Conservation (phyloP, 208 protist genomes). For the Histomonas meleagridis region DNA sequence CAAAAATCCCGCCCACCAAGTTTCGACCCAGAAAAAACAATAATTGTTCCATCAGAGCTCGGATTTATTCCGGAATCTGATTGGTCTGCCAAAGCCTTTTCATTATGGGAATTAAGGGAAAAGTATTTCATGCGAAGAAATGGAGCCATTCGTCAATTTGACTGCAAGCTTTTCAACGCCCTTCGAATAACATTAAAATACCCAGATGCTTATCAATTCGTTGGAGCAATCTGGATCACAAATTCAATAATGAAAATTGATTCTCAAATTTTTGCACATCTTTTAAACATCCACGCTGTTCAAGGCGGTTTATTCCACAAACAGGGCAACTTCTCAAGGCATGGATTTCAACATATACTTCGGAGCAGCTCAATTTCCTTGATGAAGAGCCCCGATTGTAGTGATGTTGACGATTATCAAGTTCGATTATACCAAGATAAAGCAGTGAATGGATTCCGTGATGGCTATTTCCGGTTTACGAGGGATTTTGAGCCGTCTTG, state of each 20-base stretch:
- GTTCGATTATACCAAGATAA: neutral
- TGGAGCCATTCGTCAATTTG: neutral
- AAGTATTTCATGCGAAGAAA: neutral
- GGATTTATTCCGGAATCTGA: constrained; percentile 10
- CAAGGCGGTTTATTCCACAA: constrained; percentile 31
- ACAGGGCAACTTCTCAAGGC: neutral
- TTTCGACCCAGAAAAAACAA: too few species aligned
- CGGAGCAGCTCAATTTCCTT: neutral
- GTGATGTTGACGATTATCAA: constrained; percentile 4
- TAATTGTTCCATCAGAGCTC: too few species aligned
- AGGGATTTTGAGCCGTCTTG: too few species aligned
- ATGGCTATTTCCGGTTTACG: too few species aligned
- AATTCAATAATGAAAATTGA: neutral
- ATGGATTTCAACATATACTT: neutral
- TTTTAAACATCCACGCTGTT: neutral
- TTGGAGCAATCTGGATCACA: neutral
- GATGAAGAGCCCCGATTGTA: neutral
- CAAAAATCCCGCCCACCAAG: too few species aligned
- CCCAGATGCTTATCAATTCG: neutral
- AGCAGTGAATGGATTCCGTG: too few species aligned
- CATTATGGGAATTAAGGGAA: neutral
- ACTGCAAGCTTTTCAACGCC: neutral
- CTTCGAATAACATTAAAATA: neutral
- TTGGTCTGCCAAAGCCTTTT: neutral
- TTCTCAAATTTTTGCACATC: neutral